Percentiles rank a stretch among this genome's conserved stretches.
Evolutionary conservation across 2,329 filamentous ascomycete genomes (phyloP).

Genomic region (Monosporascus ibericus): DNA sequence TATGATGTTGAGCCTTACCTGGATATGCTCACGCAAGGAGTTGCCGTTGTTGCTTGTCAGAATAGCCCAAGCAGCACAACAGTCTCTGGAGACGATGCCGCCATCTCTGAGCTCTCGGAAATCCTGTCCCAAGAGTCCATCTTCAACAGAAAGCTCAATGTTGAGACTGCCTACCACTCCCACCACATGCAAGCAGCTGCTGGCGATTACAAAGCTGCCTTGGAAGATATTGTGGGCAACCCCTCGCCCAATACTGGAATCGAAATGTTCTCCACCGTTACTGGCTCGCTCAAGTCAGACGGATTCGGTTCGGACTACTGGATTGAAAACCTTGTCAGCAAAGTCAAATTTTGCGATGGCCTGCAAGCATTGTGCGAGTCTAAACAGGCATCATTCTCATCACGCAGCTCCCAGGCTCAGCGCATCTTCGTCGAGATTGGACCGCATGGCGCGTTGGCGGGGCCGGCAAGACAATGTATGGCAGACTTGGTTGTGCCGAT

Average conservation of each 20-base stretch:
- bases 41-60: conserved; percentile 14
- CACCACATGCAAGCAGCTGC: conserved; percentile 12
- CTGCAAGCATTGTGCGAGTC: neutral
- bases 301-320: neutral
- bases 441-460: no score
- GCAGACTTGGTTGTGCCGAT: neutral
- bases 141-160: conserved; percentile 13
- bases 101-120: neutral
- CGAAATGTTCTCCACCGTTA: neutral
- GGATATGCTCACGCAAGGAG: conserved; percentile 5
- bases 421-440: no score
- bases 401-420: neutral
- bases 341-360: neutral
- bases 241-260: neutral
- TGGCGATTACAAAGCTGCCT: conserved; percentile 7
- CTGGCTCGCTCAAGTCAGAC: neutral
- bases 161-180: conserved; percentile 18
- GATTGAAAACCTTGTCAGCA: conserved; percentile 4
- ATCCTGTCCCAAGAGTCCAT: conserved; percentile 1
- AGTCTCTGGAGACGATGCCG: conserved; percentile 15
- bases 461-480: neutral
- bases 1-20: conserved; percentile 9
- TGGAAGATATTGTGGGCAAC: conserved; percentile 3
- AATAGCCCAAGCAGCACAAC: conserved; percentile 20
- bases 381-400: neutral